Percentiles rank a stretch among this genome's conserved stretches.
Conservation (phyloP, 129 eudicot genomes). For the Flaveria linearis region DNA sequence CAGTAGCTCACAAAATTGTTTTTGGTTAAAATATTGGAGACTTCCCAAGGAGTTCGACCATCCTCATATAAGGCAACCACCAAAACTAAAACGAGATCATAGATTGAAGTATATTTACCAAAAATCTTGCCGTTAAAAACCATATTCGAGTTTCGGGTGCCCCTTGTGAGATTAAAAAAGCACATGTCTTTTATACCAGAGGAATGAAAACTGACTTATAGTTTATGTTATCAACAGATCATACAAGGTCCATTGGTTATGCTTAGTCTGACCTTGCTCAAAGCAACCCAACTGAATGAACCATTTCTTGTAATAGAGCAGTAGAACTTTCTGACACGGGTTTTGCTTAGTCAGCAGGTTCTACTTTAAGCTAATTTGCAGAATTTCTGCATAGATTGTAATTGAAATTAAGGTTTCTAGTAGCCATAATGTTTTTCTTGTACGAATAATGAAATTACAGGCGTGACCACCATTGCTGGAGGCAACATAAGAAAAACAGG, state of each 20-base stretch:
- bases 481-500: conserved; percentile 65
- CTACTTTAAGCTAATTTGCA: not conserved
- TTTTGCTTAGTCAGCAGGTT: not conserved
- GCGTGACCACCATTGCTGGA: conserved; percentile 93
- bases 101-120: not conserved
- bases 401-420: conserved; percentile 13
- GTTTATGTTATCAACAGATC: not conserved
- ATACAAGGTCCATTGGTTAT: not conserved
- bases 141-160: not conserved
- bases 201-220: not conserved
- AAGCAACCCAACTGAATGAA: not conserved
- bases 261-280: not conserved
- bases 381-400: not conserved
- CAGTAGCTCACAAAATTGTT: not conserved
- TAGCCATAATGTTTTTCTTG: not conserved
- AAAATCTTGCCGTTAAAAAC: not conserved
- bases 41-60: not conserved
- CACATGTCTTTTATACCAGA: not conserved
- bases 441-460: conserved; percentile 35
- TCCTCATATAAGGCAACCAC: not conserved
- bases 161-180: not conserved
- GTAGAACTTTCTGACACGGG: not conserved
- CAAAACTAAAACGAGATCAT: not conserved
- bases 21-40: not conserved
- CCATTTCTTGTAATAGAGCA: not conserved